Evolutionary conservation across 2,329 filamentous ascomycete genomes (phyloP).

Genomic region (Helminthosporium solani): DNA sequence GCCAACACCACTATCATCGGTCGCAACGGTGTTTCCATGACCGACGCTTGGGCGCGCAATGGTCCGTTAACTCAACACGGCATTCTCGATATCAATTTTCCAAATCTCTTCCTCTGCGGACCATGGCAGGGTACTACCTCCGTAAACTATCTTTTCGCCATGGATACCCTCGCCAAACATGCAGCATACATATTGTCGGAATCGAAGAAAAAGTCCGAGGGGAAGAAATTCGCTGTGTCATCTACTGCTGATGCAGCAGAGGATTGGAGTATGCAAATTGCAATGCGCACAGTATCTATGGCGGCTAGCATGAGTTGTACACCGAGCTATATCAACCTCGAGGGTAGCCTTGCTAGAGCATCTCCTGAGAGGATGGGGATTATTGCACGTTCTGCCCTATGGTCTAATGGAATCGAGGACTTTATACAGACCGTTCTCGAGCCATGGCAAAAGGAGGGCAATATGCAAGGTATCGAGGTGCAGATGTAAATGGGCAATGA

Average conservation of each 20-base stretch:
- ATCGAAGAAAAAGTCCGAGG: constrained; percentile 9
- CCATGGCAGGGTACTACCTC: constrained; percentile 16
- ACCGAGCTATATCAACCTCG: constrained; percentile 20
- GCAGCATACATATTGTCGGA: constrained; percentile 16
- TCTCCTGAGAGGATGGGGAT: constrained; percentile 18
- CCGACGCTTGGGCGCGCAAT: constrained; percentile 47
- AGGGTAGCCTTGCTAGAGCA: constrained; percentile 16
- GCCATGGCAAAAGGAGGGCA: constrained; percentile 11
- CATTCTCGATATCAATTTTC: constrained; percentile 16
- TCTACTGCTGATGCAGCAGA: constrained; percentile 12
- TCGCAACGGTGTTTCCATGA: constrained; percentile 47
- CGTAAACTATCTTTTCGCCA: constrained; percentile 14
- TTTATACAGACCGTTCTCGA: constrained; percentile 16
- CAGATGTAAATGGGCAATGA: constrained; percentile 4
- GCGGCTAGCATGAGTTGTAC: constrained; percentile 18
- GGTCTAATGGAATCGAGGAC: constrained; percentile 20
- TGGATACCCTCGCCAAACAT: constrained; percentile 14
- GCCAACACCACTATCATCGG: constrained; percentile 46
- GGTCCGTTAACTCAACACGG: constrained; percentile 57
- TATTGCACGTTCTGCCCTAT: constrained; percentile 16
- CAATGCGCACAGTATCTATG: constrained; percentile 14
- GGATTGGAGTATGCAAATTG: constrained; percentile 17
- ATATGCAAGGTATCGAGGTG: constrained; percentile 6
- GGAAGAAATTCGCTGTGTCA: constrained; percentile 12
- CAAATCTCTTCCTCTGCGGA: constrained; percentile 23